Conservation (phyloP, 2,329 filamentous ascomycete genomes). For the Sclerotinia trifoliorum region DNA sequence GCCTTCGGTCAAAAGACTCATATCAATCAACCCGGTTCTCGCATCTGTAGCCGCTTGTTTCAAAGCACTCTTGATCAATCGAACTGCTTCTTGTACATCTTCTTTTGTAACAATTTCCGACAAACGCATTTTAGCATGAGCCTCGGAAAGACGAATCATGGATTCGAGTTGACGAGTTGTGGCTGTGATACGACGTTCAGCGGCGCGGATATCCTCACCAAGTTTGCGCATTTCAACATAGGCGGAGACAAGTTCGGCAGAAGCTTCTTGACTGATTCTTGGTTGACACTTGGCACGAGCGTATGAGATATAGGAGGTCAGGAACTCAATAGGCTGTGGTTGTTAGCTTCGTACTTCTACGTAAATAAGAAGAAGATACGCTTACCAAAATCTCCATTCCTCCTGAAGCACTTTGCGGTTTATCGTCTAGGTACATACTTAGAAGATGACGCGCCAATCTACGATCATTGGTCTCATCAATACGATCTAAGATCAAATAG, state of each 20-base stretch:
- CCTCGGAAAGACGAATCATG: constrained; percentile 96
- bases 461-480: constrained; percentile 86
- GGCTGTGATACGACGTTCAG: constrained; percentile 94
- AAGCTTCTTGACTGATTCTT: constrained; percentile 73
- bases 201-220: constrained; percentile 79
- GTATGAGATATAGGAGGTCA: constrained; percentile 96
- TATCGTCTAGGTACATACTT: constrained; percentile 95
- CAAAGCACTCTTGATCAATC: constrained; percentile 87
- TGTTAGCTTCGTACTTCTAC: constrained; percentile 1
- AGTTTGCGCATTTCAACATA: constrained; percentile 96
- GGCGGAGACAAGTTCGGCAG: constrained; percentile 77
- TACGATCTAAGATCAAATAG: constrained; percentile 90
- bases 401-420: constrained; percentile 76
- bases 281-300: constrained; percentile 85
- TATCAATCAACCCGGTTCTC: constrained; percentile 88
- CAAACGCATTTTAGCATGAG: constrained; percentile 96
- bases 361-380: constrained; percentile 29
- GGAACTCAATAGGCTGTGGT: constrained; percentile 80
- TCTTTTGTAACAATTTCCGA: constrained; percentile 69
- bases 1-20: constrained; percentile 94
- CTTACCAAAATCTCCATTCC: constrained; percentile 77
- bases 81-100: constrained; percentile 87
- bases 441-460: constrained; percentile 88
- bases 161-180: constrained; percentile 95
- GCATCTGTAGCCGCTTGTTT: constrained; percentile 97